phyloP scores from a whole-genome alignment of 129 eudicot genomes.

The Flaveria trinervia region DNA sequence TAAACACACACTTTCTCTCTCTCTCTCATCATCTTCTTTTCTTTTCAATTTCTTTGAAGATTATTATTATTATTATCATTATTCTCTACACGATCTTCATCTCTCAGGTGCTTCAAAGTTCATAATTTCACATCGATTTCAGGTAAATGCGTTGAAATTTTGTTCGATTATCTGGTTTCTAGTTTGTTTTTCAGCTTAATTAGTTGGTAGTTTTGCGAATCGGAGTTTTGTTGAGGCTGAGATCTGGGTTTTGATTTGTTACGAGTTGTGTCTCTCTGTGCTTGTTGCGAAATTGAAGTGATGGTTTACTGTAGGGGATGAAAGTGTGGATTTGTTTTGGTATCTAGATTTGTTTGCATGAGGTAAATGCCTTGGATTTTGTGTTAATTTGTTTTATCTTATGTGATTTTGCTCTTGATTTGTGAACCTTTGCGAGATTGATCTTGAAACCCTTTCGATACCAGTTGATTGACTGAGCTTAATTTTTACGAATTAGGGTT shows the following conservation, averaged over 20 bases:
- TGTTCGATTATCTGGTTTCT: neutral
- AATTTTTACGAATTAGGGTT: constrained; percentile 10
- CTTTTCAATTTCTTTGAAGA: constrained; percentile 16
- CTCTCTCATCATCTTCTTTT: constrained; percentile 30
- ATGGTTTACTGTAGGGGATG: neutral
- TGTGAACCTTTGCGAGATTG: neutral
- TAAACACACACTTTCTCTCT: constrained; percentile 26
- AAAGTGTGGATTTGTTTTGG: constrained; percentile 18
- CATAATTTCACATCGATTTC: neutral
- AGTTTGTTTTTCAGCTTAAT: neutral
- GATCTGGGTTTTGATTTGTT: constrained; percentile 34
- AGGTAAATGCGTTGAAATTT: constrained; percentile 34
- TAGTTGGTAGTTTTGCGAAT: neutral
- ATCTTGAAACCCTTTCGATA: too few relatives aligned
- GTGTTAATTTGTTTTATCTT: neutral
- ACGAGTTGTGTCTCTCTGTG: neutral
- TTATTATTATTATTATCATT: constrained; percentile 17
- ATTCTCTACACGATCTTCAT: constrained; percentile 19
- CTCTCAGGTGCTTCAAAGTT: neutral
- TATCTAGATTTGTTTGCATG: constrained; percentile 15
- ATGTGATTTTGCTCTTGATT: neutral
- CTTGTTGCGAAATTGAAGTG: neutral
- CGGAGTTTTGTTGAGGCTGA: constrained; percentile 17
- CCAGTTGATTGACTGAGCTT: too few relatives aligned
- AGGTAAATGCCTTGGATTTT: constrained; percentile 20